These are phyloP conservation scores for Chromera velia DNA, from an alignment of 73 alveolate genomes.

Conservation along the genomic window DNA sequence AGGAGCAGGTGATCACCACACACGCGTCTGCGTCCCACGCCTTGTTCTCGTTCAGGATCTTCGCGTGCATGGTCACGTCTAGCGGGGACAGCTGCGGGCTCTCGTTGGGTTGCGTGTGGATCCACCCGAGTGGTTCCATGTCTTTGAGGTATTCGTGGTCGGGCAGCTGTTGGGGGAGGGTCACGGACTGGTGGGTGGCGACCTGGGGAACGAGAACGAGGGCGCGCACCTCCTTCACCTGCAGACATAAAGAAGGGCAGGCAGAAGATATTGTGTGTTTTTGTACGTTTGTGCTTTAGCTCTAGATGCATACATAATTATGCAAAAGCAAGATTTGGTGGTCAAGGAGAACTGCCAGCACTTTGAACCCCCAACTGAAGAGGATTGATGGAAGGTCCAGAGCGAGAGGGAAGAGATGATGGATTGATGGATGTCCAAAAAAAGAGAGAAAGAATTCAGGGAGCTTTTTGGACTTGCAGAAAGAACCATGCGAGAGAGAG, in stretches of 20 bases:
- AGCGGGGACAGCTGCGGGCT: slow-evolving; percentile 69
- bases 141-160: slow-evolving; percentile 89
- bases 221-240: slow-evolving; percentile 67
- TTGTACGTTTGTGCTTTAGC: too few species aligned
- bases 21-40: slow-evolving; percentile 90
- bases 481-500: too few species aligned
- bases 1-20: slow-evolving; percentile 80
- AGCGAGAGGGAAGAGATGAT: not conserved
- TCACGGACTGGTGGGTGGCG: slow-evolving; percentile 59
- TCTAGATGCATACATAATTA: too few species aligned
- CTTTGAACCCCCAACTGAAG: too few species aligned
- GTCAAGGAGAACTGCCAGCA: too few species aligned
- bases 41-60: slow-evolving; percentile 76
- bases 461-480: too few species aligned
- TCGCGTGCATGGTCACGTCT: slow-evolving; percentile 85
- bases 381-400: not conserved
- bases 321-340: too few species aligned
- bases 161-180: slow-evolving; percentile 88
- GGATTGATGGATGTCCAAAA: not conserved
- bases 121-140: slow-evolving; percentile 99
- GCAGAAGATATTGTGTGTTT: too few species aligned
- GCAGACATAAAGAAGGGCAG: too few species aligned
- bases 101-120: slow-evolving; percentile 93
- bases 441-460: too few species aligned
- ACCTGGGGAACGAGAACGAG: slow-evolving; percentile 61